Conservation (phyloP, 2,329 filamentous ascomycete species). For the Monilinia laxa region DNA sequence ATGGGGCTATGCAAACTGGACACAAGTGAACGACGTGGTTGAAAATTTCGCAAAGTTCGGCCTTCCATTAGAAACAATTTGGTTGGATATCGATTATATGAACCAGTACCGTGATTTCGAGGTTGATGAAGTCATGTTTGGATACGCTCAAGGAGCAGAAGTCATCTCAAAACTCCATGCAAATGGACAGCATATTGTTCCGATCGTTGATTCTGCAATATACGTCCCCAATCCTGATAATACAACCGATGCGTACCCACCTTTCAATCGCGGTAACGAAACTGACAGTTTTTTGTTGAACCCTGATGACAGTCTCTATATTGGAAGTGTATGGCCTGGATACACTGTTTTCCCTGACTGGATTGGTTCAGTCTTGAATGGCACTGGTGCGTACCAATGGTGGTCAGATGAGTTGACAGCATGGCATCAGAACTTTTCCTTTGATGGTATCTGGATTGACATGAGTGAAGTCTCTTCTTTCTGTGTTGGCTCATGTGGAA, state of each 20-base stretch:
- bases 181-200: conserved; percentile 58
- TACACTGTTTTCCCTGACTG: conserved; percentile 70
- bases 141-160: conserved; percentile 56
- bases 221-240: conserved; percentile 74
- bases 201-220: conserved; percentile 71
- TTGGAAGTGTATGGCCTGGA: conserved; percentile 73
- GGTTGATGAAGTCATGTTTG: conserved; percentile 57
- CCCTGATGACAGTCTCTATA: conserved; percentile 55
- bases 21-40: conserved; percentile 63
- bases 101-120: conserved; percentile 60
- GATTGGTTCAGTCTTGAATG: conserved; percentile 59
- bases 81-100: conserved; percentile 73
- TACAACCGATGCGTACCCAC: conserved; percentile 59
- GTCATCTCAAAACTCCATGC: conserved; percentile 62
- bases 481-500: conserved; percentile 72
- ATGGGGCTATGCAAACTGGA: conserved; percentile 79
- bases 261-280: conserved; percentile 61
- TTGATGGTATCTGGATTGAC: conserved; percentile 57
- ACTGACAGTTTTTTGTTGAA: conserved; percentile 56
- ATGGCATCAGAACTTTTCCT: conserved; percentile 54
- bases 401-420: conserved; percentile 63
- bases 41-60: conserved; percentile 61
- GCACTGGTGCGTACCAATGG: conserved; percentile 62
- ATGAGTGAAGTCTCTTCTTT: conserved; percentile 62
- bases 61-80: conserved; percentile 71